These are phyloP conservation scores for Apiotrichum porosum DNA, from an alignment of 1,284 basidiomycete genomes.

Conservation along the genomic window DNA sequence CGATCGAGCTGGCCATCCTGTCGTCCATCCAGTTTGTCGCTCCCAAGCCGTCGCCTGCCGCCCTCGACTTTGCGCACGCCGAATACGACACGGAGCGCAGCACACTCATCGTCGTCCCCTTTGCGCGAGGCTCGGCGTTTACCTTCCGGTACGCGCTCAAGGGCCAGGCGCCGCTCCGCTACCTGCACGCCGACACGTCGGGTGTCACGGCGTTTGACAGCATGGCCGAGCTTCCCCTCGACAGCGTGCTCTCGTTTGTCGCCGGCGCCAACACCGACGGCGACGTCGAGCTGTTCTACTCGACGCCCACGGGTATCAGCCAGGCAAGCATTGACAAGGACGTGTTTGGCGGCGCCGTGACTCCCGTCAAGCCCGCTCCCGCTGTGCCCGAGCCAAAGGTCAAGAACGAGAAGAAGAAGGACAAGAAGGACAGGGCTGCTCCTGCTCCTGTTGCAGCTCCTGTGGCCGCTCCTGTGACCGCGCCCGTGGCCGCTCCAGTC, in stretches of 20 bases:
- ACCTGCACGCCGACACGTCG: conserved; percentile 7
- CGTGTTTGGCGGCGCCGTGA: background rate
- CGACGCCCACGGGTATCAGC: conserved; percentile 28
- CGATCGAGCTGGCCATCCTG: conserved; percentile 31
- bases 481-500: background rate
- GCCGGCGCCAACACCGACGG: conserved; percentile 14
- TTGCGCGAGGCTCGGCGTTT: conserved; percentile 27
- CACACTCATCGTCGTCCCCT: conserved; percentile 33
- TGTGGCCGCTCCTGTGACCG: background rate
- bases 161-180: conserved; percentile 29
- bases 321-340: conserved; percentile 21
- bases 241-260: conserved; percentile 24
- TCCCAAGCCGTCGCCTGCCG: conserved; percentile 12
- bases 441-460: background rate
- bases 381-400: background rate
- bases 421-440: conserved; percentile 4
- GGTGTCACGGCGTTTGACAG: conserved; percentile 24
- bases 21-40: conserved; percentile 32
- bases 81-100: conserved; percentile 30
- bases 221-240: conserved; percentile 31
- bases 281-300: conserved; percentile 29
- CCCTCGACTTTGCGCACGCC: conserved; percentile 27
- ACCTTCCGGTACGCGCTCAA: conserved; percentile 40
- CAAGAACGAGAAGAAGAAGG: conserved; percentile 3
- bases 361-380: too few relatives aligned